phyloP scores from a whole-genome alignment of 2,329 filamentous ascomycete genomes.

The Colletotrichum agaves region DNA sequence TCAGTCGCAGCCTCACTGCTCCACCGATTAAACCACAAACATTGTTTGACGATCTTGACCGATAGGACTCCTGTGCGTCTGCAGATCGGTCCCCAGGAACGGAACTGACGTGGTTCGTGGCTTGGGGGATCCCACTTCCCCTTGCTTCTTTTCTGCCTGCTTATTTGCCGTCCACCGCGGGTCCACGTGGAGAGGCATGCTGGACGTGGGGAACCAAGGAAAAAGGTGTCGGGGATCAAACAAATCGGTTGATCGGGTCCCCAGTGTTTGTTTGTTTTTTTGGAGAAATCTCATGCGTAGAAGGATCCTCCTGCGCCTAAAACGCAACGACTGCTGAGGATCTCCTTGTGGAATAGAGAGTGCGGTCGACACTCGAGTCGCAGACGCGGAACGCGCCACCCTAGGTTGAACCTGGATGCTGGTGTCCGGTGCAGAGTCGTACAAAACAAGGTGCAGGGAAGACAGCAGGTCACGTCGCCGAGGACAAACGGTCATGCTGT shows the following conservation, averaged over 20 bases:
- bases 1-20: too few relatives aligned
- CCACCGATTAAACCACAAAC: too few relatives aligned
- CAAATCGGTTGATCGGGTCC: not conserved
- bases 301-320: not conserved
- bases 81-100: too few relatives aligned
- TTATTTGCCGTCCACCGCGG: not conserved
- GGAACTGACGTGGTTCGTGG: too few relatives aligned
- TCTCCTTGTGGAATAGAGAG: not conserved
- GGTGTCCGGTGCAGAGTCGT: slow-evolving; percentile 3
- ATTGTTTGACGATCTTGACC: too few relatives aligned
- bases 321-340: not conserved
- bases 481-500: slow-evolving; percentile 19
- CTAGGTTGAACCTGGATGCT: slow-evolving; percentile 1
- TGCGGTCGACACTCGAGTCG: too few relatives aligned
- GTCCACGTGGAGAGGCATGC: slow-evolving; percentile 13
- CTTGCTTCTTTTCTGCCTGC: slow-evolving; percentile 1
- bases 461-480: not conserved
- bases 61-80: too few relatives aligned
- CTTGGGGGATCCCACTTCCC: too few relatives aligned
- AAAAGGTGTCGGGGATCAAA: not conserved
- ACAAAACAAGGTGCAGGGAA: not conserved
- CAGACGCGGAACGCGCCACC: not conserved
- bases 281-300: not conserved
- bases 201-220: too few relatives aligned
- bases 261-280: not conserved